phyloP scores from a whole-genome alignment of 805 yeast species.

The Saturnispora besseyi region DNA sequence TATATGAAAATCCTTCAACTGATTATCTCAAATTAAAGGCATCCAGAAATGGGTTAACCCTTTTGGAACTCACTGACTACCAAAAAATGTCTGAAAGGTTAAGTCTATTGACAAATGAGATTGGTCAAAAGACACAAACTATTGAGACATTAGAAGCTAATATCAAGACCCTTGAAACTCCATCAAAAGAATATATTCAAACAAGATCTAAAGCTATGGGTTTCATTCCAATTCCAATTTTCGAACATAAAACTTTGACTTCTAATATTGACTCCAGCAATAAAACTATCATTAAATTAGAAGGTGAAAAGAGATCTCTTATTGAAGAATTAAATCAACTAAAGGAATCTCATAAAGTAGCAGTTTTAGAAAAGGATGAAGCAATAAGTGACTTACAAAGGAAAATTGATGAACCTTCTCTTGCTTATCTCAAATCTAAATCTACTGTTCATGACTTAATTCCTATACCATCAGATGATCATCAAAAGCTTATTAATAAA shows the following conservation, averaged over 20 bases:
- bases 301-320: background rate
- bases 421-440: conserved; percentile 16
- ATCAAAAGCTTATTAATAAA: background rate
- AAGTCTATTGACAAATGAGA: background rate
- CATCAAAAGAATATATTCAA: conserved; percentile 23
- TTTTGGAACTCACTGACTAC: conserved; percentile 1
- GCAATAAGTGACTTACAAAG: background rate
- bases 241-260: conserved; percentile 10
- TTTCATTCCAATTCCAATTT: conserved; percentile 15
- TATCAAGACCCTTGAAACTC: conserved; percentile 13
- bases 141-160: conserved; percentile 5
- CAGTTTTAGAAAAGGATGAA: background rate
- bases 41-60: background rate
- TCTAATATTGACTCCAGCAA: conserved; percentile 1
- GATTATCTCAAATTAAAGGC: conserved; percentile 9
- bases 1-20: conserved; percentile 10
- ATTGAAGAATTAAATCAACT: background rate
- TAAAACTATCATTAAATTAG: background rate
- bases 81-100: background rate
- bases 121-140: conserved; percentile 5
- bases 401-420: conserved; percentile 8
- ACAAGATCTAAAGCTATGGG: conserved; percentile 14
- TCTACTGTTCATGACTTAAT: conserved; percentile 29
- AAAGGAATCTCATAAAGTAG: background rate
- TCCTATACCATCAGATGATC: conserved; percentile 16